These are phyloP conservation scores for Xylaria bambusicola DNA, from an alignment of 495 filamentous ascomycete genomes.

Conservation along the genomic window DNA sequence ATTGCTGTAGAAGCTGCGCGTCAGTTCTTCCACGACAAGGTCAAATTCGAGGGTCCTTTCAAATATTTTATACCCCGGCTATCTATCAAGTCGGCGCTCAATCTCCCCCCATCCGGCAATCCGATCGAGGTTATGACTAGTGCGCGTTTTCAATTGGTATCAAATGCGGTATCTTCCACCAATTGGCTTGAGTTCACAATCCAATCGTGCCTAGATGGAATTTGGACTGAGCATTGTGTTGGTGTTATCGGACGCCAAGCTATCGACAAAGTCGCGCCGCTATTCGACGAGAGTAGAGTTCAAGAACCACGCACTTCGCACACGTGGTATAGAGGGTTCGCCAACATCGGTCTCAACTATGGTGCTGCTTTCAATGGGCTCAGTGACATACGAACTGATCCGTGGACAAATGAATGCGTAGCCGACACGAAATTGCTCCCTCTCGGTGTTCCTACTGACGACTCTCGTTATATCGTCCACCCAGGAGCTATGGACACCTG, in stretches of 20 bases:
- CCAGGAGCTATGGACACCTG: slow-evolving; percentile 27
- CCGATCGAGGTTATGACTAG: slow-evolving; percentile 4
- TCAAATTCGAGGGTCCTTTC: slow-evolving; percentile 1
- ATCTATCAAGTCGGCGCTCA: background rate
- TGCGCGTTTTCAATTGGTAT: background rate
- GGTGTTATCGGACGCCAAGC: background rate
- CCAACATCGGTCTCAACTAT: slow-evolving; percentile 23
- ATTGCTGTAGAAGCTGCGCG: slow-evolving; percentile 53
- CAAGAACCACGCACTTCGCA: background rate
- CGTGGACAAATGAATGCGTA: slow-evolving; percentile 1
- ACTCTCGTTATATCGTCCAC: slow-evolving; percentile 20
- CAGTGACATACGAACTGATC: slow-evolving; percentile 15
- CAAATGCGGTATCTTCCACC: background rate
- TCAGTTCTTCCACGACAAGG: background rate
- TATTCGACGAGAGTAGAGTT: background rate
- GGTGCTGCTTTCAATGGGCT: slow-evolving; percentile 27
- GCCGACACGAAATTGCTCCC: slow-evolving; percentile 1
- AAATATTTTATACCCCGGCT: background rate
- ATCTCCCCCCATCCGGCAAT: background rate
- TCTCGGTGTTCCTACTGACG: background rate
- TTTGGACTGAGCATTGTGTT: slow-evolving; percentile 4
- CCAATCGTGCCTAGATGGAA: background rate
- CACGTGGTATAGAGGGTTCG: slow-evolving; percentile 23
- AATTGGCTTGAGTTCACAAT: slow-evolving; percentile 2
- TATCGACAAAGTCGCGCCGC: background rate